Conservation (phyloP, 768 basidiomycete species). For the Zangia roseola region DNA sequence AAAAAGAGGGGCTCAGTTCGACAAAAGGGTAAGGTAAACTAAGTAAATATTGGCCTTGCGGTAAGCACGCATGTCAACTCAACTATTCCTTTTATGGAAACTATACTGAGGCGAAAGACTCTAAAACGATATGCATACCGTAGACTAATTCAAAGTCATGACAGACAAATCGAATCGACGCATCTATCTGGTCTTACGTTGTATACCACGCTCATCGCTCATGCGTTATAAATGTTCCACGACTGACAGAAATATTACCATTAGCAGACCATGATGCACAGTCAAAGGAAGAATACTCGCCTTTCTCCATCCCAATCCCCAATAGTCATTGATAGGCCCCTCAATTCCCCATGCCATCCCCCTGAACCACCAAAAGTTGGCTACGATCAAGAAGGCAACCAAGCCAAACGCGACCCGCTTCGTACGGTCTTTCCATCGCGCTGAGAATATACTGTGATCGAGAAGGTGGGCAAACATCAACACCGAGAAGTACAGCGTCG, state of each 20-base stretch:
- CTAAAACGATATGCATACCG: neutral
- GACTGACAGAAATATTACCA: slow-evolving; percentile 9
- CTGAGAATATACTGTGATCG: slow-evolving; percentile 90
- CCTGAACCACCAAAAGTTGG: slow-evolving; percentile 95
- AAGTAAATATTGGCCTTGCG: neutral
- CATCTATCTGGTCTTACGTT: neutral
- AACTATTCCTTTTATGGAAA: slow-evolving; percentile 17
- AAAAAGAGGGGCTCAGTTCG: neutral
- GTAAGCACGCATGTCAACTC: slow-evolving; percentile 1
- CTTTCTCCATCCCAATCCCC: slow-evolving; percentile 78
- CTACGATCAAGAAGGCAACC: slow-evolving; percentile 56
- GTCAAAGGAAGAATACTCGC: slow-evolving; percentile 31
- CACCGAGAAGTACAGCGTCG: slow-evolving; percentile 95
- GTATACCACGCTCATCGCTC: neutral
- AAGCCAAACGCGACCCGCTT: slow-evolving; percentile 74
- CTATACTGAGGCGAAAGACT: too few relatives aligned
- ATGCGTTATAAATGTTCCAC: slow-evolving; percentile 33
- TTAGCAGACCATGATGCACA: slow-evolving; percentile 6
- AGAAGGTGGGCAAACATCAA: slow-evolving; percentile 87
- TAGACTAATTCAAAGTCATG: neutral
- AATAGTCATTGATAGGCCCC: slow-evolving; percentile 80
- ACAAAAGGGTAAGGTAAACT: too few relatives aligned
- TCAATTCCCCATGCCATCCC: slow-evolving; percentile 87
- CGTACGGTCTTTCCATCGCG: slow-evolving; percentile 58
- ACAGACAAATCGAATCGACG: slow-evolving; percentile 1